Conservation (phyloP, 441 rosid genomes). For the Brassica balearica region DNA sequence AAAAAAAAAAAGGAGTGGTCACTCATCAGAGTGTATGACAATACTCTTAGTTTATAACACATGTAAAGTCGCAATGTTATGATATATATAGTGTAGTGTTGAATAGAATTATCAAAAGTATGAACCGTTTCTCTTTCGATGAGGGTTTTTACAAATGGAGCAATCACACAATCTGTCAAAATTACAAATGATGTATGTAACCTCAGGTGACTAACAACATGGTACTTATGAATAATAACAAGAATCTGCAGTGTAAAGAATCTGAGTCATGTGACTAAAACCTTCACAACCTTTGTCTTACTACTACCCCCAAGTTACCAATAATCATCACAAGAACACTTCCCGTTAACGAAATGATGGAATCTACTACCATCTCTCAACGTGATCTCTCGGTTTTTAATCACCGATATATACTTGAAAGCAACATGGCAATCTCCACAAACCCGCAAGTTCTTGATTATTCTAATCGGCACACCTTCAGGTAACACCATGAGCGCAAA, state of each 20-base stretch:
- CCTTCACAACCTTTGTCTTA: neutral
- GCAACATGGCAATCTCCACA: constrained; percentile 1
- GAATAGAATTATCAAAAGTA: neutral
- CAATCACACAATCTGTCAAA: neutral
- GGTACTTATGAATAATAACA: too few relatives aligned
- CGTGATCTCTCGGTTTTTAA: neutral
- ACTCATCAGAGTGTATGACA: neutral
- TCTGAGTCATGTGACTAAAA: neutral
- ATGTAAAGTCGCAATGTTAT: neutral
- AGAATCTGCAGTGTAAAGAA: neutral
- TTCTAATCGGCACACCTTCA: constrained; percentile 35
- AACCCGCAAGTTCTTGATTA: neutral
- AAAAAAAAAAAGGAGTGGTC: neutral
- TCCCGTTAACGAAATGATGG: neutral
- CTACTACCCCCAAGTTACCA: neutral
- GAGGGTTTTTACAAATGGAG: neutral
- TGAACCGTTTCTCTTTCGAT: neutral
- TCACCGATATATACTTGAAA: constrained; percentile 1
- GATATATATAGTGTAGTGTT: neutral
- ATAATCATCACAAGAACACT: neutral
- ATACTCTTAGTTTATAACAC: neutral
- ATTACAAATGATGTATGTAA: neutral
- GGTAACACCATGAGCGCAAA: constrained; percentile 68
- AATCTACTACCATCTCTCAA: neutral
- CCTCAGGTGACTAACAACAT: too few relatives aligned